Evolutionary conservation across 108 stramenopile species (phyloP).

Genomic region (Cyclotella choctawhatcheeana): DNA sequence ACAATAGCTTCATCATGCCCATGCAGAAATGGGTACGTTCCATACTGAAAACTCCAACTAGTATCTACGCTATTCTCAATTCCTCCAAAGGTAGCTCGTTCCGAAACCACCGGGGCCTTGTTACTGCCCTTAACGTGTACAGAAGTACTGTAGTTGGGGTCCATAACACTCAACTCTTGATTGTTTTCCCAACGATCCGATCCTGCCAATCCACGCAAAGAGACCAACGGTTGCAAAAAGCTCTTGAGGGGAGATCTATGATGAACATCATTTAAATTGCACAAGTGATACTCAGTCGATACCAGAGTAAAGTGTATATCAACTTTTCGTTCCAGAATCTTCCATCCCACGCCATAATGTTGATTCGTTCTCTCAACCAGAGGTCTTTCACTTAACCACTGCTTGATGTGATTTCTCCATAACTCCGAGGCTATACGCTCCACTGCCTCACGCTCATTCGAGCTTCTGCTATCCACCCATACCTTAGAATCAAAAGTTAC

Average conservation of each 20-base stretch:
- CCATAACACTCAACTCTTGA: conserved; percentile 40
- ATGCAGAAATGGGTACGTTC: conserved; percentile 68
- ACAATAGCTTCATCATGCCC: conserved; percentile 61
- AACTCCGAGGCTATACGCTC: conserved; percentile 44
- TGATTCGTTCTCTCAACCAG: conserved; percentile 30
- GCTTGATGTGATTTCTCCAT: conserved; percentile 45
- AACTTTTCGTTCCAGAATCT: conserved; percentile 57
- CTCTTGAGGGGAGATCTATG: conserved; percentile 64
- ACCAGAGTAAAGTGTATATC: conserved; percentile 76
- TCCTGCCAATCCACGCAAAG: conserved; percentile 29
- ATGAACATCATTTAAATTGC: conserved; percentile 79
- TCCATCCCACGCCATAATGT: conserved; percentile 57
- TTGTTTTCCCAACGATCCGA: conserved; percentile 33
- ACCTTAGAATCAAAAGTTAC: conserved; percentile 56
- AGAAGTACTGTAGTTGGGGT: conserved; percentile 40
- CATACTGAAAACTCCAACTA: conserved; percentile 74
- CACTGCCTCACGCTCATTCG: conserved; percentile 47
- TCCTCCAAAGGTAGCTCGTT: conserved; percentile 38
- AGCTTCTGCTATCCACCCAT: conserved; percentile 35
- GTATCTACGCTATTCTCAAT: conserved; percentile 64
- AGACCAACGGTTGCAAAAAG: conserved; percentile 45
- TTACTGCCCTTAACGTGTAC: conserved; percentile 34
- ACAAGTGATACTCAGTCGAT: conserved; percentile 77
- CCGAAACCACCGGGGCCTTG: conserved; percentile 3
- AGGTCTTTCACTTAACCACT: conserved; percentile 49